Evolutionary conservation across 2,329 filamentous ascomycete genomes (phyloP).

Genomic region (Cytospora leucostoma): DNA sequence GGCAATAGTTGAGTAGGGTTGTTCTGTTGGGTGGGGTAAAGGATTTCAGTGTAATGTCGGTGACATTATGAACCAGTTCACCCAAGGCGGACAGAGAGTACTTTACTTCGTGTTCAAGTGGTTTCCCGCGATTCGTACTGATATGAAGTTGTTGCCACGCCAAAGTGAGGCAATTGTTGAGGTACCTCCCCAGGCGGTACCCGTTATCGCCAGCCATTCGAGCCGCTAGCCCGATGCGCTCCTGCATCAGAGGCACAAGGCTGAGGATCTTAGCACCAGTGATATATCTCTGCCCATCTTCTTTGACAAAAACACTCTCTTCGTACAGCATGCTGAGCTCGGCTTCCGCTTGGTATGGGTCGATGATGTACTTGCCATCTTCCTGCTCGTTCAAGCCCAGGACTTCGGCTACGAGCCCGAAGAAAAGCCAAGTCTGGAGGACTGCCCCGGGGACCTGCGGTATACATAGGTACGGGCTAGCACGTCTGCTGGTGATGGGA

Average conservation of each 20-base stretch:
- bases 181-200: neutral
- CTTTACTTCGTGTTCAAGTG: conserved; percentile 29
- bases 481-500: conserved; percentile 30
- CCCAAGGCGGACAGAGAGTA: conserved; percentile 35
- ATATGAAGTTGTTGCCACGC: neutral
- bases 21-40: conserved; percentile 18
- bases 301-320: conserved; percentile 16
- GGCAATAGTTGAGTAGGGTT: too few relatives aligned
- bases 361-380: conserved; percentile 23
- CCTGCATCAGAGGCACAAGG: neutral
- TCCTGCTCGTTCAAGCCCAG: conserved; percentile 33
- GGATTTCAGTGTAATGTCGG: conserved; percentile 22
- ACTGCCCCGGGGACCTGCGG: conserved; percentile 11
- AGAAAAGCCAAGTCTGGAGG: conserved; percentile 40
- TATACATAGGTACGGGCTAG: conserved; percentile 27
- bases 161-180: neutral
- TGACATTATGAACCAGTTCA: conserved; percentile 32
- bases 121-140: neutral
- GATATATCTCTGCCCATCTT: conserved; percentile 18
- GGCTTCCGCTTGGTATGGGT: conserved; percentile 7
- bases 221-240: neutral
- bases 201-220: neutral
- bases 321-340: conserved; percentile 29
- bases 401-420: conserved; percentile 37
- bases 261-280: conserved; percentile 4